Percentiles rank a stretch among this genome's conserved stretches.
Conservation (phyloP, 1,139 yeast genomes). For the Candida glucosophila region DNA sequence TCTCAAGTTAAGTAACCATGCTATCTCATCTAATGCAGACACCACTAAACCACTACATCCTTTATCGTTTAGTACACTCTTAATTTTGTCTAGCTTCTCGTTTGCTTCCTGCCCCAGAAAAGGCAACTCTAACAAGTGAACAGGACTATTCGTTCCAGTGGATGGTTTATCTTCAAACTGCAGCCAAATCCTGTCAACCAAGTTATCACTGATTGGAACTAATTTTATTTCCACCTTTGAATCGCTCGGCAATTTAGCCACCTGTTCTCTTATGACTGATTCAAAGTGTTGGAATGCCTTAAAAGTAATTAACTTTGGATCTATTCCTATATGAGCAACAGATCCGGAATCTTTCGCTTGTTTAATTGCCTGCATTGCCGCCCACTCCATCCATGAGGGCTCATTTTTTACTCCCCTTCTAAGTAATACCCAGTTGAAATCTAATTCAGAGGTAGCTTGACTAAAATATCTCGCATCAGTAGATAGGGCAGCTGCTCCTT, state of each 20-base stretch:
- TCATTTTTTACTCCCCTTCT: constrained; percentile 71
- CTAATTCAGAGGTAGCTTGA: constrained; percentile 85
- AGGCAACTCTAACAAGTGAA: constrained; percentile 35
- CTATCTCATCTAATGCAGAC: constrained; percentile 39
- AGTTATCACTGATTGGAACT: constrained; percentile 57
- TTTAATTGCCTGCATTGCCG: constrained; percentile 54
- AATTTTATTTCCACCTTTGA: constrained; percentile 44
- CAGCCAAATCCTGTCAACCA: constrained; percentile 73
- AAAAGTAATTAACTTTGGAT: constrained; percentile 61
- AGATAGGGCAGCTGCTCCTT: constrained; percentile 69
- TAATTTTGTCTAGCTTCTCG: constrained; percentile 38
- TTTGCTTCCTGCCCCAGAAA: constrained; percentile 41
- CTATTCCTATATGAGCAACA: constrained; percentile 36
- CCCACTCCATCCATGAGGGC: constrained; percentile 87
- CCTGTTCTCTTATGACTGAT: constrained; percentile 13
- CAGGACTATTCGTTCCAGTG: constrained; percentile 22
- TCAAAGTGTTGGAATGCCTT: constrained; percentile 22
- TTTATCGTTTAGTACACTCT: constrained; percentile 31
- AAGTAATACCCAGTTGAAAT: constrained; percentile 77
- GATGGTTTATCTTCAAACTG: constrained; percentile 41
- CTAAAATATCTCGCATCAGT: constrained; percentile 94
- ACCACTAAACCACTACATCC: constrained; percentile 45
- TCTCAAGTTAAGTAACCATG: constrained; percentile 23
- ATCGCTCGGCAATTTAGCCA: constrained; percentile 9
- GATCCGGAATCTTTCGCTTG: constrained; percentile 33